phyloP scores from a whole-genome alignment of 352 stramenopile genomes.

The Pythium aristosporum region DNA sequence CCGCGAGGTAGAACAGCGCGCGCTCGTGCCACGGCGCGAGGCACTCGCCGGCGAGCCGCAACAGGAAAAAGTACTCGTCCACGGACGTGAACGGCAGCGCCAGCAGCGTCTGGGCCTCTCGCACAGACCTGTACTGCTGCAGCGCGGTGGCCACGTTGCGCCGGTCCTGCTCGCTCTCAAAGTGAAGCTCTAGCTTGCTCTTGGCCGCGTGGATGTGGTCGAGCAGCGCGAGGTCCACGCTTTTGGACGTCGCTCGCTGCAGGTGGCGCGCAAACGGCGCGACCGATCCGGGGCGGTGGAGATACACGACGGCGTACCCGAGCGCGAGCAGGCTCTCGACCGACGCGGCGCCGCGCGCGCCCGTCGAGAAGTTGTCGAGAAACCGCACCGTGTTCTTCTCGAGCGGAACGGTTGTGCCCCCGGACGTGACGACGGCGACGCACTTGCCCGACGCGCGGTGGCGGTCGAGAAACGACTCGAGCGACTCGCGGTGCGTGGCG shows the following conservation, averaged over 20 bases:
- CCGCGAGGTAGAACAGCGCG: constrained; percentile 93
- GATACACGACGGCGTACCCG: constrained; percentile 97
- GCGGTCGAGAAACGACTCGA: constrained; percentile 63
- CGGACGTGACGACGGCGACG: constrained; percentile 93
- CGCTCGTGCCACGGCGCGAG: constrained; percentile 61
- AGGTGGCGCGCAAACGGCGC: constrained; percentile 84
- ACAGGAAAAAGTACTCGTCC: constrained; percentile 95
- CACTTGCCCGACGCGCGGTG: constrained; percentile 68
- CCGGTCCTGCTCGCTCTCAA: constrained; percentile 28
- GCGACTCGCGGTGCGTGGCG: constrained; percentile 35
- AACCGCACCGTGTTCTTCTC: constrained; percentile 95
- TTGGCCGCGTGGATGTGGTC: constrained; percentile 44
- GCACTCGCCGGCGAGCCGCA: constrained; percentile 79
- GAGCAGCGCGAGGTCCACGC: constrained; percentile 73
- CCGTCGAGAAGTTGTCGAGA: constrained; percentile 98
- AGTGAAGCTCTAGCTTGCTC: constrained; percentile 19
- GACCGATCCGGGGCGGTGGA: constrained; percentile 88
- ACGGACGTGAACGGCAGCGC: constrained; percentile 93
- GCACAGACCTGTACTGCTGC: constrained; percentile 42
- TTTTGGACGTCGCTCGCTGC: constrained; percentile 46
- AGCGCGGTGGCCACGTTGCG: constrained; percentile 48
- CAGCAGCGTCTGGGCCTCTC: constrained; percentile 60
- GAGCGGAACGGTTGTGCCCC: constrained; percentile 94
- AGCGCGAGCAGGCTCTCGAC: constrained; percentile 75
- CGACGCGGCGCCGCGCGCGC: constrained; percentile 83